These are phyloP conservation scores for Tanacetum coccineum DNA, from an alignment of 129 eudicot species.

Conservation along the genomic window DNA sequence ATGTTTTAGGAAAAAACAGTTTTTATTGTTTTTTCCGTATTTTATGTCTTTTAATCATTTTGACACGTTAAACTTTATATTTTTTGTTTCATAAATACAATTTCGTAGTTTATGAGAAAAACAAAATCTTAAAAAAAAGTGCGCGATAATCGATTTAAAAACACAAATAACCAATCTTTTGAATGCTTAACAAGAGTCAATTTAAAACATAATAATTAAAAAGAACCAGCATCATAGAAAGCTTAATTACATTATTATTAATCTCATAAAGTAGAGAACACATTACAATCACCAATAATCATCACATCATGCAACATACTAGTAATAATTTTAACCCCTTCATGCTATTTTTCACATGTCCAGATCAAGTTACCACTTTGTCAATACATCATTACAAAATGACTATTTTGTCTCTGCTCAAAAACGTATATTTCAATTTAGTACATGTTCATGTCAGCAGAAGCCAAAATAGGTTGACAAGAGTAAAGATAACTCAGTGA, in stretches of 20 bases:
- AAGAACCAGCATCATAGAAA: not conserved
- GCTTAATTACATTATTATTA: not conserved
- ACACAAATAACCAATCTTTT: too few species aligned
- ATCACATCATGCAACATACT: constrained; percentile 16
- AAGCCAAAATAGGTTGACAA: constrained; percentile 66
- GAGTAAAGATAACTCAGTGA: constrained; percentile 42
- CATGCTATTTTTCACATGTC: not conserved
- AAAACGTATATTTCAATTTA: constrained; percentile 25
- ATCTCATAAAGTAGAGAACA: constrained; percentile 15
- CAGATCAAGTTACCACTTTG: constrained; percentile 10
- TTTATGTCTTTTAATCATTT: too few species aligned
- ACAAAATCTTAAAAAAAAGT: too few species aligned
- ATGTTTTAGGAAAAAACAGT: too few species aligned
- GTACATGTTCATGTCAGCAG: constrained; percentile 51
- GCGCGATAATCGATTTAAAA: too few species aligned
- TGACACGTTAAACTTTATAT: too few species aligned
- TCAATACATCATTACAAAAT: not conserved
- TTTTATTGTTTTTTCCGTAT: too few species aligned
- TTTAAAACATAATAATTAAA: not conserved
- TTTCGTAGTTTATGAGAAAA: too few species aligned
- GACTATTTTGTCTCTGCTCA: constrained; percentile 13
- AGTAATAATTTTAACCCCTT: too few species aligned
- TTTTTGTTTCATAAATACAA: too few species aligned
- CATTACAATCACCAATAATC: constrained; percentile 19
- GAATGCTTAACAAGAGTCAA: not conserved